phyloP scores from a whole-genome alignment of 2,329 filamentous ascomycete genomes.

The Neopestalotiopsis sp. region DNA sequence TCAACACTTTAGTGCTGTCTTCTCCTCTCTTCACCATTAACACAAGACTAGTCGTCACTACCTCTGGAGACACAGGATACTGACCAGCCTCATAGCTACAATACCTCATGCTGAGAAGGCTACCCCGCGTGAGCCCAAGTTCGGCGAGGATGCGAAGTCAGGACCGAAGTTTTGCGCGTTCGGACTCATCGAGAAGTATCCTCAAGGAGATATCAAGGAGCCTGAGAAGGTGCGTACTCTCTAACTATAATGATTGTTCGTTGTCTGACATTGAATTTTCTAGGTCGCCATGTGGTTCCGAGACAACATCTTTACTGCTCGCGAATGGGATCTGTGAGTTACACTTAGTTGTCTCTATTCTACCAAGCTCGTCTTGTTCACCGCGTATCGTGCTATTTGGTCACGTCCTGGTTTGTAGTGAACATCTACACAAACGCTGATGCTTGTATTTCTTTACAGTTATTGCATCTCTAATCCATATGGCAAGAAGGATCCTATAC shows the following conservation, averaged over 20 bases:
- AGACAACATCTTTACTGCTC: slow-evolving; percentile 59
- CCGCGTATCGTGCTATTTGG: neutral
- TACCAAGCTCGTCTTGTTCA: neutral
- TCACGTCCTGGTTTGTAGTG: neutral
- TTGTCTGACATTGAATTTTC: neutral
- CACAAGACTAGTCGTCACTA: no score
- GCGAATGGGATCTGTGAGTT: slow-evolving; percentile 79
- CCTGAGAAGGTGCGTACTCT: neutral
- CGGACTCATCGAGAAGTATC: no score
- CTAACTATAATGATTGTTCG: neutral
- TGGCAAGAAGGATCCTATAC: slow-evolving; percentile 51
- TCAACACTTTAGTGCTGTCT: no score
- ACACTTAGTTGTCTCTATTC: neutral
- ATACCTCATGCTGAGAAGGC: no score
- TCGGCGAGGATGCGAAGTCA: neutral
- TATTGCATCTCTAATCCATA: slow-evolving; percentile 56
- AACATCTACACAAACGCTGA: neutral
- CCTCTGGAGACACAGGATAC: no score
- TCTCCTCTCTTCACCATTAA: no score
- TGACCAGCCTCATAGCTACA: no score
- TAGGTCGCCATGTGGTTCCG: slow-evolving; percentile 60
- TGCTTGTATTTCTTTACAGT: slow-evolving; percentile 43
- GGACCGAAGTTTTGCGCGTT: neutral
- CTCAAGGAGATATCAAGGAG: neutral
- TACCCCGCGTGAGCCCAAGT: neutral